A percentile compares a stretch with the other conserved stretches of the same genome.
Conservation (phyloP, 768 basidiomycete species). For the Boletus rubroflammeus region DNA sequence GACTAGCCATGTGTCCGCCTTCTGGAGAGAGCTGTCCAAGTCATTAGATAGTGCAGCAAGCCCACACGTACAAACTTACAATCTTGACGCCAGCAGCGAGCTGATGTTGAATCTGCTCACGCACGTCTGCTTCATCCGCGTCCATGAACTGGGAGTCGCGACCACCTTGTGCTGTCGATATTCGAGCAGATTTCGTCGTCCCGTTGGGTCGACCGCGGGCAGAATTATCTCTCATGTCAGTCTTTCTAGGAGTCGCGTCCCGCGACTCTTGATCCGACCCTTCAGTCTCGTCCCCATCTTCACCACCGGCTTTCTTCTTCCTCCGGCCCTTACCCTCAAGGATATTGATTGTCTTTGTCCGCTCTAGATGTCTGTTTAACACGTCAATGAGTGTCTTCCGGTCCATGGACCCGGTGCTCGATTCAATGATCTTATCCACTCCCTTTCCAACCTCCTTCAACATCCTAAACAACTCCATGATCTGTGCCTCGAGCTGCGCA, state of each 20-base stretch:
- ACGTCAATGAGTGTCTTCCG: constrained; percentile 76
- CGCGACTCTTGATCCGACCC: constrained; percentile 46
- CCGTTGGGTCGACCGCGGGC: constrained; percentile 30
- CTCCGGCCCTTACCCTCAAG: constrained; percentile 65
- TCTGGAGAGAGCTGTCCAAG: constrained; percentile 57
- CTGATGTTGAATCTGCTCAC: constrained; percentile 85
- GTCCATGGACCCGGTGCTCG: constrained; percentile 60
- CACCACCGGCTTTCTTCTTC: constrained; percentile 28
- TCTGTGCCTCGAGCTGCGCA: constrained; percentile 84
- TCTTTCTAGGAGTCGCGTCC: constrained; percentile 58
- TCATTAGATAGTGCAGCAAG: constrained; percentile 12
- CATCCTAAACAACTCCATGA: constrained; percentile 93
- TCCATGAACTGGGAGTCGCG: constrained; percentile 85
- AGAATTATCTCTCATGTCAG: constrained; percentile 38
- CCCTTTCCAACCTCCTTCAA: constrained; percentile 79
- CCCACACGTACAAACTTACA: constrained; percentile 39
- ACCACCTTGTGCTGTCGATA: constrained; percentile 43
- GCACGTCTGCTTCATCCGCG: constrained; percentile 77
- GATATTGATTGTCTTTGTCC: constrained; percentile 79
- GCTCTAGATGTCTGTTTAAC: constrained; percentile 78
- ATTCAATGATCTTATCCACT: constrained; percentile 70
- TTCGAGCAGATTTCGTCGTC: constrained; percentile 32
- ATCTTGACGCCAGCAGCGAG: constrained; percentile 70
- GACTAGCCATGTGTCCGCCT: constrained; percentile 55
- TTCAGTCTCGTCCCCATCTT: constrained; percentile 34